Evolutionary conservation across 305 asterid species (phyloP).

Genomic region (Fraxinus velutina): DNA sequence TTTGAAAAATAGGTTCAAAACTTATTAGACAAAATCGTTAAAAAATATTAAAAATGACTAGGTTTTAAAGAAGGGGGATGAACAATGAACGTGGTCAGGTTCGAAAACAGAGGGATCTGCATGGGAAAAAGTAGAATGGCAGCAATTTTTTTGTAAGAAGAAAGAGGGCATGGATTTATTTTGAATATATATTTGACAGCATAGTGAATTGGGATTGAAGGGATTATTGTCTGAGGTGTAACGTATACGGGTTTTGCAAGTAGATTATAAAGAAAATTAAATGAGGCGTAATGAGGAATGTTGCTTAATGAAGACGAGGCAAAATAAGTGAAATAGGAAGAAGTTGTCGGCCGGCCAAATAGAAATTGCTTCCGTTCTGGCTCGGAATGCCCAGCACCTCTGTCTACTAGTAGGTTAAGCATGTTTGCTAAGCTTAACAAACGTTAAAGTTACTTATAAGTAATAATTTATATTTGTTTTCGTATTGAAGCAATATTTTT

Average conservation of each 20-base stretch:
- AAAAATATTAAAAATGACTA: constrained; percentile 22
- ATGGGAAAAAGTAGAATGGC: constrained; percentile 34
- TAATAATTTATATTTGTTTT: neutral
- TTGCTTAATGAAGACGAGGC: constrained; percentile 50
- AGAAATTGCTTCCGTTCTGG: neutral
- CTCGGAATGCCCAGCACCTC: neutral
- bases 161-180: constrained; percentile 12
- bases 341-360: constrained; percentile 23
- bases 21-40: neutral
- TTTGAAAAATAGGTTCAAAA: neutral
- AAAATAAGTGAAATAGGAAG: constrained; percentile 39
- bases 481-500: too few relatives aligned
- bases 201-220: constrained; percentile 33
- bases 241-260: neutral
- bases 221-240: constrained; percentile 26
- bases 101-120: constrained; percentile 54
- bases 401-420: neutral
- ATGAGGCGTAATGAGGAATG: constrained; percentile 35
- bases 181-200: neutral
- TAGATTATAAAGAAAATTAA: constrained; percentile 12
- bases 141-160: neutral
- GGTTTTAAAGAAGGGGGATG: constrained; percentile 27
- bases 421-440: neutral
- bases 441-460: neutral
- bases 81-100: constrained; percentile 52